Evolutionary conservation across 179 eudicot genomes (phyloP).

Genomic region (Actinidia chinensis): DNA sequence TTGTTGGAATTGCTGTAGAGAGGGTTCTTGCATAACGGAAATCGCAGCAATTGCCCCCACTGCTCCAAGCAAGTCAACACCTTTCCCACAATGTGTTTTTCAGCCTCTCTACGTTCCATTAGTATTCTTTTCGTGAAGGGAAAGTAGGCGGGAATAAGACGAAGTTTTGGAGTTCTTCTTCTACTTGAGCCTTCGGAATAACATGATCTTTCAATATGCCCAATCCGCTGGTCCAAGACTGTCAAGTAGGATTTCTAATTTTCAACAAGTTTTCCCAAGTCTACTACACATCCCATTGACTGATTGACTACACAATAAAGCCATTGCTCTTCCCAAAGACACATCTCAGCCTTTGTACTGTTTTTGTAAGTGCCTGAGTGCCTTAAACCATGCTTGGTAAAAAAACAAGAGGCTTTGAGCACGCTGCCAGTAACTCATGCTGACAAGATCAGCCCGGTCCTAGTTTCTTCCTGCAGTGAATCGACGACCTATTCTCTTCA

Average conservation of each 20-base stretch:
- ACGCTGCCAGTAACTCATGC: slow-evolving; percentile 98
- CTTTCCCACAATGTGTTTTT: slow-evolving; percentile 84
- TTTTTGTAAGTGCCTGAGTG: slow-evolving; percentile 98
- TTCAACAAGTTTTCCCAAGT: slow-evolving; percentile 88
- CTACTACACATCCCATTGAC: slow-evolving; percentile 96
- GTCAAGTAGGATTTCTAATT: slow-evolving; percentile 92
- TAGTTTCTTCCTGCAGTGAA: slow-evolving; percentile 95
- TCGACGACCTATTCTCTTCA: slow-evolving; percentile 97
- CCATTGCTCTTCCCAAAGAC: slow-evolving; percentile 99
- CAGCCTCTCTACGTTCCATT: slow-evolving; percentile 89
- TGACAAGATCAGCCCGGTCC: slow-evolving; percentile 96
- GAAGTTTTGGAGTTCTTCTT: slow-evolving; percentile 94
- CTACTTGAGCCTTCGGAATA: slow-evolving; percentile 95
- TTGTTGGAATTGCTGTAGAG: slow-evolving; percentile 95
- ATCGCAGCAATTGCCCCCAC: slow-evolving; percentile 99
- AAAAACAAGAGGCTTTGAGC: slow-evolving; percentile 98
- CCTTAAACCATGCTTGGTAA: slow-evolving; percentile 96
- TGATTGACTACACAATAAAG: slow-evolving; percentile 84
- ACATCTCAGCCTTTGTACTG: slow-evolving; percentile 98
- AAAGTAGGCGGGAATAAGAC: slow-evolving; percentile 88
- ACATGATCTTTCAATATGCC: slow-evolving; percentile 90
- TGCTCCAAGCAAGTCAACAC: slow-evolving; percentile 97
- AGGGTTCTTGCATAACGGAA: slow-evolving; percentile 89
- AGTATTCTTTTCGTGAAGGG: slow-evolving; percentile 90
- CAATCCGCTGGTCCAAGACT: slow-evolving; percentile 97